Conservation (phyloP, 2,329 filamentous ascomycete species). For the Penicillium sp. region DNA sequence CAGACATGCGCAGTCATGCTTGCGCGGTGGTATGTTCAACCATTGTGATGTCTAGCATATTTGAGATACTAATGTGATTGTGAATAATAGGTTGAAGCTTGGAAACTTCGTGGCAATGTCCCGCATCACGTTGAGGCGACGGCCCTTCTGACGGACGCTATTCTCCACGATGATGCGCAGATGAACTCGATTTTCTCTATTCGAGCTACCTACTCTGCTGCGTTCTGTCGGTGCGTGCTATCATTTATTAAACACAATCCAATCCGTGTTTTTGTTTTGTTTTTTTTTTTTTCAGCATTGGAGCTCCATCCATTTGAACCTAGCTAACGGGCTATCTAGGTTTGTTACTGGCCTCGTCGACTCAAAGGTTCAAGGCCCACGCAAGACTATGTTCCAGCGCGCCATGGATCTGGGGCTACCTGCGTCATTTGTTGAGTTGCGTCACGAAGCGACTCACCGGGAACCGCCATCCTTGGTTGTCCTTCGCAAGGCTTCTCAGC, state of each 20-base stretch:
- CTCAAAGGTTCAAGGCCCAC: conserved; percentile 42
- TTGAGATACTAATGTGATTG: background rate
- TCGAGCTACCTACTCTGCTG: conserved; percentile 46
- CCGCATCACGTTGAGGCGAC: conserved; percentile 50
- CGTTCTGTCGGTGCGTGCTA: conserved; percentile 44
- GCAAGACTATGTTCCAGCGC: conserved; percentile 48
- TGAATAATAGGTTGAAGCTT: conserved; percentile 40
- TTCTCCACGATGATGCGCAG: conserved; percentile 44
- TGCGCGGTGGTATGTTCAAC: conserved; percentile 39
- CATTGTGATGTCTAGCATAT: background rate
- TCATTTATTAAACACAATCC: background rate
- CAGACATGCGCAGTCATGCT: conserved; percentile 41
- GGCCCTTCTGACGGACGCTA: conserved; percentile 47
- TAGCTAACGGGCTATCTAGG: conserved; percentile 22
- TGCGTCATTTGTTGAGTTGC: conserved; percentile 80
- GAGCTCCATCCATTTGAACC: background rate
- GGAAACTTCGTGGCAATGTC: conserved; percentile 47
- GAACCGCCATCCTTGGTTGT: conserved; percentile 75
- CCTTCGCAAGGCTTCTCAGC: conserved; percentile 67
- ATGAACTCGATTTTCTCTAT: conserved; percentile 47
- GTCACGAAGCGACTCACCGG: conserved; percentile 89
- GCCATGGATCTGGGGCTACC: conserved; percentile 44
- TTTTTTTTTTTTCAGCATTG: too few species aligned
- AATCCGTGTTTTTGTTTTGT: too few species aligned
- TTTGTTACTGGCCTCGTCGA: conserved; percentile 50